Evolutionary conservation across 306 rosid species (phyloP).

Genomic region (Sesbania bispinosa): DNA sequence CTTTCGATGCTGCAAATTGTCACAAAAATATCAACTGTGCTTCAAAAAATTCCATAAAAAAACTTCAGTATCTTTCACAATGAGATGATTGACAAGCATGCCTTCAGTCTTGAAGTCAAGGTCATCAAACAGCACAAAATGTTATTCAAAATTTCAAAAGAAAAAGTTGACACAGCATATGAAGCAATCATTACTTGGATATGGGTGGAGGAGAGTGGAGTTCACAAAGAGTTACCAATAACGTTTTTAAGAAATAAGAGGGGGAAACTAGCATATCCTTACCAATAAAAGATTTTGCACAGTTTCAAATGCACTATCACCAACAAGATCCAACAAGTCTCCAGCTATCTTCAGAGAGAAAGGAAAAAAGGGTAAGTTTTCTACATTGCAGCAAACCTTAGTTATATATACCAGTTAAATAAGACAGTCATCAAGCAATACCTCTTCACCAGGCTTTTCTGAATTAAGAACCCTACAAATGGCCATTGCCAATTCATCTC

Average conservation of each 20-base stretch:
- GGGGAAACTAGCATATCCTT: conserved; percentile 34
- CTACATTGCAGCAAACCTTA: conserved; percentile 17
- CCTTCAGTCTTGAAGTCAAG: conserved; percentile 13
- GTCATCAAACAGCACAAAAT: conserved; percentile 10
- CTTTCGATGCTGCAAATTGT: conserved; percentile 67
- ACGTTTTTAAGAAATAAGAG: background rate
- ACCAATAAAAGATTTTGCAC: conserved; percentile 83
- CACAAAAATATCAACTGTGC: conserved; percentile 6
- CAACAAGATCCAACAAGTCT: conserved; percentile 88
- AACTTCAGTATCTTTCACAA: background rate
- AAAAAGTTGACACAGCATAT: conserved; percentile 7
- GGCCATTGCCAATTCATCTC: conserved; percentile 86
- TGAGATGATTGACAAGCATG: background rate
- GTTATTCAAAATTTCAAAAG: conserved; percentile 6
- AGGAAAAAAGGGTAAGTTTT: conserved; percentile 19
- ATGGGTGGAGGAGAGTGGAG: background rate
- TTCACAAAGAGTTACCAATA: conserved; percentile 18
- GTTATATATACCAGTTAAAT: background rate
- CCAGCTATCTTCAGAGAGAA: conserved; percentile 70
- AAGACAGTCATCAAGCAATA: conserved; percentile 32
- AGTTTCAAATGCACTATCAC: conserved; percentile 84
- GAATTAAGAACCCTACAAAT: conserved; percentile 91
- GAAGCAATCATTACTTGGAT: conserved; percentile 16
- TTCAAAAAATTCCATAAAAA: conserved; percentile 18
- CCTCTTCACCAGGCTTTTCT: conserved; percentile 94